Evolutionary conservation across 148 eudicot species (phyloP), one percentile per base, ranked within the genome.

Genomic region (Heliamphora exappendiculata): DNA sequence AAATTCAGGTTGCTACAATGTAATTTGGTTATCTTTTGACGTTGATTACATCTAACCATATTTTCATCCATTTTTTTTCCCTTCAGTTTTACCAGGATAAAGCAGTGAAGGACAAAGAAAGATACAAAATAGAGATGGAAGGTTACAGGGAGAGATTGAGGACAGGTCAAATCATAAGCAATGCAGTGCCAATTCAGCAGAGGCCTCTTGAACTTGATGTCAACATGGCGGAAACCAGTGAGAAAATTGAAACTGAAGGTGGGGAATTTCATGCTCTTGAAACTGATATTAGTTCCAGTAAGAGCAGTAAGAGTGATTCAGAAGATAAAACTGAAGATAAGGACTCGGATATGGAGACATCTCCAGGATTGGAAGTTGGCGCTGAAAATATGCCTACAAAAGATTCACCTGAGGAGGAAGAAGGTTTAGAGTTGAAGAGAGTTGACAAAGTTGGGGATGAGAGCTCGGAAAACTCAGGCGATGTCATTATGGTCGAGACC

Each of bases 91-190:
- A 95, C 83, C 94, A 91, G 79, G 96, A 92, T 57, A 90, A 86
- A 64, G 97, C 98, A 47, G 47, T 81, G 10, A 84, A 77, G 77
- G 98, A 95, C 76, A 95, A 95, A 82, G 98, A 95, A 78, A 82
- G 98, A 80, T 95, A 95, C 84, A 84, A 70, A 82, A 67, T 19
- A 36, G 98, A 94, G 78, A 92, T 95, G 98, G 96, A 85, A 73
- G 80, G 57, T 28, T 95, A 92, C 58, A 84, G 81, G 64, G 92
- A 88, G 77, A 85, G 88, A 67, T 24, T 80, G 75, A 81, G 76
- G 33, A 67, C 69, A 37, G 90, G 86, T 22, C 85, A 85, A 83
- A 83, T 88, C 60, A 72, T 90, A 26, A 77, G 85, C 47, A 68
- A 77, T 67, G 88, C 88, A 24, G 73, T 85, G 33, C 94, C 93